Evolutionary conservation across 208 protist genomes (phyloP).

Genomic region (Trypanosomatidae sp.): DNA sequence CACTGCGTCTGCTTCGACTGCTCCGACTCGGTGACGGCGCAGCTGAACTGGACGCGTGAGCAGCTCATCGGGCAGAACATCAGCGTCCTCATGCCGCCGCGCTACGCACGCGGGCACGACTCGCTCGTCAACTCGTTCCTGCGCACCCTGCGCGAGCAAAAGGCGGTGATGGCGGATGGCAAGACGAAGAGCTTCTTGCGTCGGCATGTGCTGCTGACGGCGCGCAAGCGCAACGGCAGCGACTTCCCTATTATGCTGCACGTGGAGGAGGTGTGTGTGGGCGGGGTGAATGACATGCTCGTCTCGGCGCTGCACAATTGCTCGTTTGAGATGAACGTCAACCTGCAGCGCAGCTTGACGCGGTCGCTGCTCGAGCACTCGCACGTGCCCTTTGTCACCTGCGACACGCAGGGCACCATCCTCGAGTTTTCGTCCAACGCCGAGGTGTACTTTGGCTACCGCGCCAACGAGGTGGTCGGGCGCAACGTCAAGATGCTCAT

Average conservation of each 20-base stretch:
- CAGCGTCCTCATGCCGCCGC: not conserved
- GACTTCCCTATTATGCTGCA: constrained; percentile 7
- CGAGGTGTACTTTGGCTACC: not conserved
- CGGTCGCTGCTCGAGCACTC: constrained; percentile 5
- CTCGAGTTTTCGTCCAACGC: not conserved
- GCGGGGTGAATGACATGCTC: not conserved
- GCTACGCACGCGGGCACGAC: not conserved
- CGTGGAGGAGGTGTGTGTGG: constrained; percentile 3
- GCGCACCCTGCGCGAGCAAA: not conserved
- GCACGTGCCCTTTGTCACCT: constrained; percentile 6
- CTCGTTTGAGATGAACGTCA: constrained; percentile 3
- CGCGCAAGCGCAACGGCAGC: constrained; percentile 1
- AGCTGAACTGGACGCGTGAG: not conserved
- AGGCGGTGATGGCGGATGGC: not conserved
- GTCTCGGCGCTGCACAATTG: not conserved
- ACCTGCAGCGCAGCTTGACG: constrained; percentile 2
- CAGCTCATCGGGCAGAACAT: not conserved
- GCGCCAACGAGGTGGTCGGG: not conserved
- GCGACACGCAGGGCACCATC: not conserved
- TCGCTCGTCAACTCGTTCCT: not conserved
- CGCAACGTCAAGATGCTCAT: not conserved
- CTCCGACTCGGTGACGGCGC: not conserved
- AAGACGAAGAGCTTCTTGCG: constrained; percentile 2
- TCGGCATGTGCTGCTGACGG: constrained; percentile 1
- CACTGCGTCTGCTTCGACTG: not conserved